Base-by-base conservation (phyloP, 225 moss, liverwort and hornwort species). In the Marchantia paleacea region DNA sequence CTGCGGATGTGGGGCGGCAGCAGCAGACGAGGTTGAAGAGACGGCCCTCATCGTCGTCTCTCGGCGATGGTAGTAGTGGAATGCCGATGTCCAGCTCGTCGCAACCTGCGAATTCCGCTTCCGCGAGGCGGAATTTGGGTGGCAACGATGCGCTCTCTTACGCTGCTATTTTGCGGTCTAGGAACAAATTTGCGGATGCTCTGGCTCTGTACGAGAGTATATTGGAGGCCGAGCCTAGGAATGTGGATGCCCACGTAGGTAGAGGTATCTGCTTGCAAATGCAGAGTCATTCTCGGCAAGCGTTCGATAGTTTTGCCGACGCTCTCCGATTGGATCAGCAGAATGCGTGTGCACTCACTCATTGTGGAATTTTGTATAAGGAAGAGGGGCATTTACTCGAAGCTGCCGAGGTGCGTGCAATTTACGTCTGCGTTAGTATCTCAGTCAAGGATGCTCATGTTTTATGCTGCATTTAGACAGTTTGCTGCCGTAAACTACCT, bases 361-460 rank as follows among this genome's bases (percentile, higher is more conserved):
- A 92, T 77, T 94, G 92, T 74, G 94, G 94, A 78, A 85, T 94
- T 76, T 72, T 94, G 73, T 94, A 94, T 82, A 94, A 94, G 84
- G 94, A 94, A 82, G 92, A 94, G 79, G 94, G 94, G 18, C 92
- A 90, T 84, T 85, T 94, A 74, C 86, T 92, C 54, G 91, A 94
- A 86, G 94, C 94, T 79, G 91, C 94, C 72, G 92, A 94, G 94
- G 94, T 94, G 51, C 52, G 78, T 84, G 30, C 53, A 76, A 64
- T 47, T 47, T 76, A 54, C 16, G 74, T 31, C 55, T 72, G 52
- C 29, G 15, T 15, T 13, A 18, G 57, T 47, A 69, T n/a, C 50
- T 12, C 39, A 61, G 13, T 78, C 9, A 10, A 12, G 19, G 26
- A 51, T 78, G 47, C 2, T 74, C 16, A 26, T 54, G 15, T 30